Percentiles rank a stretch among this genome's conserved stretches.
phyloP scores from a whole-genome alignment of 148 eudicot species.

The Camellia sinensis region DNA sequence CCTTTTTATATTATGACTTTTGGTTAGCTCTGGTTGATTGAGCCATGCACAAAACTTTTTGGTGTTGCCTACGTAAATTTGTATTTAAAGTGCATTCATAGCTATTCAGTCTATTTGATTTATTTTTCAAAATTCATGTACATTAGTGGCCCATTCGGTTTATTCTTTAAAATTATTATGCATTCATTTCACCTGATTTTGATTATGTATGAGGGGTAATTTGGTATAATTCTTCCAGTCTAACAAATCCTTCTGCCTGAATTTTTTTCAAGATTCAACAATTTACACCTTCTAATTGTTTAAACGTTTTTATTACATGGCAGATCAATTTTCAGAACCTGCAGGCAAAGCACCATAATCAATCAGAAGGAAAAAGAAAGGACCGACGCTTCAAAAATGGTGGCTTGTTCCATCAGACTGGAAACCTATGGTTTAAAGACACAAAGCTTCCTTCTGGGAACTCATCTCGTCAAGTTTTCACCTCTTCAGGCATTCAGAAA shows the following conservation, averaged over 20 bases:
- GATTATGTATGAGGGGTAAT: neutral
- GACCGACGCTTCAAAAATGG: slow-evolving; percentile 31
- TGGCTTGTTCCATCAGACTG: slow-evolving; percentile 26
- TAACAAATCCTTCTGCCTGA: neutral
- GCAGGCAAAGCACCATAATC: slow-evolving; percentile 36
- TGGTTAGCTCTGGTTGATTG: neutral
- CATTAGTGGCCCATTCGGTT: neutral
- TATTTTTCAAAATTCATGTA: neutral
- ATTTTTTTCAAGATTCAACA: neutral
- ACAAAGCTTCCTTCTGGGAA: slow-evolving; percentile 25
- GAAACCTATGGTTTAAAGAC: slow-evolving; percentile 31
- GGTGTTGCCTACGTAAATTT: neutral
- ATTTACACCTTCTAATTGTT: neutral
- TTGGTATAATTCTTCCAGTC: neutral
- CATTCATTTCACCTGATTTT: neutral
- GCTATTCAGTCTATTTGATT: neutral
- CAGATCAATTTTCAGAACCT: slow-evolving; percentile 44
- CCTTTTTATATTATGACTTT: neutral
- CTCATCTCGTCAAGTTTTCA: slow-evolving; percentile 30
- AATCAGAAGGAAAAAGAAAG: slow-evolving; percentile 42
- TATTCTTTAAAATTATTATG: neutral
- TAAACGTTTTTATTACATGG: slow-evolving; percentile 8
- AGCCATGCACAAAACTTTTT: neutral
- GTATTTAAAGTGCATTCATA: neutral
- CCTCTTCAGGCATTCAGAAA: slow-evolving; percentile 35